A percentile compares a stretch with the other conserved stretches of the same genome.
These are phyloP conservation scores for Chrysanthemum makinoi DNA, from an alignment of 129 eudicot species.

Conservation along the genomic window DNA sequence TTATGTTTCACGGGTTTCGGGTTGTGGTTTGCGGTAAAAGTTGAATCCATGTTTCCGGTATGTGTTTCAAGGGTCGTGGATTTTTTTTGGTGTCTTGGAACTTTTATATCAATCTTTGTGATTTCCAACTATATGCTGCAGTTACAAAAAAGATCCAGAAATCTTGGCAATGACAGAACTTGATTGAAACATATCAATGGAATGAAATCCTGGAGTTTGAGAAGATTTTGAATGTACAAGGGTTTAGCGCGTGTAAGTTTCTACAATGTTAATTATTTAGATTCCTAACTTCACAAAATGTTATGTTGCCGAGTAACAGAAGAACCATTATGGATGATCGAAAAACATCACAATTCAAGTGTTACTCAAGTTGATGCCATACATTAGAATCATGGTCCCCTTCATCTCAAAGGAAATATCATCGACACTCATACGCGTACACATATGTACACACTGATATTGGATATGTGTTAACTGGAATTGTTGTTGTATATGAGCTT, in stretches of 20 bases:
- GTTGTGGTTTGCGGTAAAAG: too few relatives aligned
- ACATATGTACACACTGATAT: slow-evolving; percentile 11
- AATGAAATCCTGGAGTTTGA: slow-evolving; percentile 95
- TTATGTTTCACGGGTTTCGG: too few relatives aligned
- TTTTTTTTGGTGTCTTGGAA: too few relatives aligned
- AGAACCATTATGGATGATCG: slow-evolving; percentile 95
- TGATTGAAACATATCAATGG: slow-evolving; percentile 90
- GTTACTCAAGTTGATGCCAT: slow-evolving; percentile 88
- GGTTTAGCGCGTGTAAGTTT: too few relatives aligned
- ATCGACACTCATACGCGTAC: not conserved
- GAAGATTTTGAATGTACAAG: slow-evolving; percentile 79
- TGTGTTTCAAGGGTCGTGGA: too few relatives aligned
- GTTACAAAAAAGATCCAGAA: slow-evolving; percentile 54
- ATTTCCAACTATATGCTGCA: too few relatives aligned
- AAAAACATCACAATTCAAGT: slow-evolving; percentile 86
- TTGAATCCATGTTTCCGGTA: too few relatives aligned
- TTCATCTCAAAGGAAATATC: slow-evolving; percentile 75
- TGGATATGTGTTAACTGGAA: too few relatives aligned
- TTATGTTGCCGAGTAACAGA: slow-evolving; percentile 69
- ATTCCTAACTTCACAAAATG: not conserved
- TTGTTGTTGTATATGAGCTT: slow-evolving; percentile 44
- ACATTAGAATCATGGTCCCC: slow-evolving; percentile 89
- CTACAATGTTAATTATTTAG: not conserved
- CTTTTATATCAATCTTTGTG: too few relatives aligned
- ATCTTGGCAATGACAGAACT: slow-evolving; percentile 84